A percentile compares a stretch with the other conserved stretches of the same genome.
These are phyloP conservation scores for Fusarium domesticum DNA, from an alignment of 2,329 filamentous ascomycete species.

Conservation along the genomic window DNA sequence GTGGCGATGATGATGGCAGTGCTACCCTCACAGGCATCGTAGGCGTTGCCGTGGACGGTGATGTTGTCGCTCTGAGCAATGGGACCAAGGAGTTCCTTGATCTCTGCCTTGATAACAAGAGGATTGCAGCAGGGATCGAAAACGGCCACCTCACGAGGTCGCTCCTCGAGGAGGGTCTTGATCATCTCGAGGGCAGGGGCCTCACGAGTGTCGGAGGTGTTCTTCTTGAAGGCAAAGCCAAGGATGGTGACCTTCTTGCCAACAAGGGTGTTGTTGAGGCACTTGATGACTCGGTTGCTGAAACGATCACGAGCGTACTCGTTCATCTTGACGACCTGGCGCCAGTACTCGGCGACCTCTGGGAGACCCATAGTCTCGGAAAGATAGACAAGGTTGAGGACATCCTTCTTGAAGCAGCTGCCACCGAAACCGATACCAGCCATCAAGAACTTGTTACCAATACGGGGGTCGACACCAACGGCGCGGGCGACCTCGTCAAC, in stretches of 20 bases:
- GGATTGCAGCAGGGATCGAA: constrained; percentile 64
- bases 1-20: constrained; percentile 54
- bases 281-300: constrained; percentile 60
- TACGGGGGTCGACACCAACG: constrained; percentile 67
- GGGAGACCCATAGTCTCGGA: constrained; percentile 66
- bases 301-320: constrained; percentile 71
- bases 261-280: constrained; percentile 65
- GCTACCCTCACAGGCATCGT: constrained; percentile 48
- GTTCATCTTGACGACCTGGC: constrained; percentile 71
- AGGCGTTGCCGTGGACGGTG: constrained; percentile 46
- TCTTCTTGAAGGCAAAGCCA: constrained; percentile 77
- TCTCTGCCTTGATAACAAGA: constrained; percentile 49
- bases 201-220: constrained; percentile 73
- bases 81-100: constrained; percentile 42
- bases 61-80: constrained; percentile 43
- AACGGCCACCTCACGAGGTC: constrained; percentile 60
- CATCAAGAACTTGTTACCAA: constrained; percentile 71
- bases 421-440: constrained; percentile 76
- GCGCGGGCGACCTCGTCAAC: constrained; percentile 68
- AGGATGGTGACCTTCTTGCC: constrained; percentile 71
- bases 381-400: constrained; percentile 70
- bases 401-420: constrained; percentile 79
- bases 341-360: constrained; percentile 75
- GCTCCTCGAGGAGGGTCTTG: constrained; percentile 61
- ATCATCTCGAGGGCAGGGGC: constrained; percentile 67